Conservation (phyloP, 1,139 yeast genomes). For the Hansenula sp. region DNA sequence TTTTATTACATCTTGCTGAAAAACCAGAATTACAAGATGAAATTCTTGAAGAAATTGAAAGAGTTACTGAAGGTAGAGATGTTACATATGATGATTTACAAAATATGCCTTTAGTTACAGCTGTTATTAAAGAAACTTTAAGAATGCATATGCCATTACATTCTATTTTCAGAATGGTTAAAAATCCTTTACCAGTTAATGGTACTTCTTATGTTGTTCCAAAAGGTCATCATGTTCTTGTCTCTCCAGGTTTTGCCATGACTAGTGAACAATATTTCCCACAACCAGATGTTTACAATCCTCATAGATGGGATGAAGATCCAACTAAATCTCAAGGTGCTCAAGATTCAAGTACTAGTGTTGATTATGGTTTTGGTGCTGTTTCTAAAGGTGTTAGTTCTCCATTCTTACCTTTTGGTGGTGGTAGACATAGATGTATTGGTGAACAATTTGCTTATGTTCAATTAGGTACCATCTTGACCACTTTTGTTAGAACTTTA, state of each 20-base stretch:
- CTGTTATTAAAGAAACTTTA: constrained; percentile 85
- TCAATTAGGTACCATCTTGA: constrained; percentile 83
- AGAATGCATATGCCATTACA: constrained; percentile 96
- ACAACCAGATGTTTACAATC: constrained; percentile 62
- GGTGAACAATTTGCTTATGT: constrained; percentile 98
- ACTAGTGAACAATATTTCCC: constrained; percentile 76
- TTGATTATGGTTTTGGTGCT: constrained; percentile 95
- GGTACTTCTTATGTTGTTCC: constrained; percentile 81
- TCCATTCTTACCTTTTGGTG: constrained; percentile 97
- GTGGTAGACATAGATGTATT: constrained; percentile 99
- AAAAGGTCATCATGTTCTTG: constrained; percentile 82
- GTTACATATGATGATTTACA: constrained; percentile 79
- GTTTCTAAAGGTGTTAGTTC: constrained; percentile 93
- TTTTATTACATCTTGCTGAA: constrained; percentile 83
- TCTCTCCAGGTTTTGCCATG: constrained; percentile 91
- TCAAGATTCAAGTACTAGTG: constrained; percentile 46
- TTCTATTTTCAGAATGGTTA: constrained; percentile 90
- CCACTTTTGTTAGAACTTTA: constrained; percentile 70
- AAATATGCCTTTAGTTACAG: constrained; percentile 75
- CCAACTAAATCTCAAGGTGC: constrained; percentile 23
- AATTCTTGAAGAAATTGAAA: constrained; percentile 66
- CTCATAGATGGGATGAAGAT: constrained; percentile 81
- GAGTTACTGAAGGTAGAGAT: constrained; percentile 52
- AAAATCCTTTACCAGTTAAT: constrained; percentile 74
- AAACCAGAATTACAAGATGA: constrained; percentile 80